Percentiles rank a stretch among this genome's conserved stretches.
These are phyloP conservation scores for Pseudocercospora macadamiae DNA, from an alignment of 2,329 filamentous ascomycete species.

Conservation along the genomic window DNA sequence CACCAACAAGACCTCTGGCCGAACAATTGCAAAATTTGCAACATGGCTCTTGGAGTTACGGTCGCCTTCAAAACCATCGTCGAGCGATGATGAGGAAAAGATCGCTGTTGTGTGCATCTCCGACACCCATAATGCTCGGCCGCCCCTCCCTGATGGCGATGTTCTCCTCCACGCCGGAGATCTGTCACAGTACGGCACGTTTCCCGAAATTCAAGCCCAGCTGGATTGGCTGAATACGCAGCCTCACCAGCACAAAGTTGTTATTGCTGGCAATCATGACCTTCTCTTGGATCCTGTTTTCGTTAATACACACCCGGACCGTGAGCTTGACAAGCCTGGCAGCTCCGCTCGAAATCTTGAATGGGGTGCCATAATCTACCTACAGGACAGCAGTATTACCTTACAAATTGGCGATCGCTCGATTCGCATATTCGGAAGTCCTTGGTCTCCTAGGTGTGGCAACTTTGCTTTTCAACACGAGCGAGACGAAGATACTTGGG, in stretches of 20 bases:
- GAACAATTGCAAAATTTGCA: background rate
- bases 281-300: slow-evolving; percentile 20
- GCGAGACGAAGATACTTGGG: slow-evolving; percentile 30
- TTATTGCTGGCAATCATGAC: slow-evolving; percentile 32
- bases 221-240: slow-evolving; percentile 27
- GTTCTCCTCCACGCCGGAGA: slow-evolving; percentile 33
- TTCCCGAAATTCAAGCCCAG: slow-evolving; percentile 24
- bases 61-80: background rate
- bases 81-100: background rate
- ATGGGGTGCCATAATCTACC: slow-evolving; percentile 42
- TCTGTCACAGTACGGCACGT: slow-evolving; percentile 25
- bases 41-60: background rate
- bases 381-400: slow-evolving; percentile 36
- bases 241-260: slow-evolving; percentile 27
- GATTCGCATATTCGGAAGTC: slow-evolving; percentile 74
- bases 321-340: slow-evolving; percentile 21
- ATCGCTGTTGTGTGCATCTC: slow-evolving; percentile 27
- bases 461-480: slow-evolving; percentile 50
- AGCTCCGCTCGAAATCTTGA: slow-evolving; percentile 25
- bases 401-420: slow-evolving; percentile 59
- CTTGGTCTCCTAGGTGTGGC: slow-evolving; percentile 68
- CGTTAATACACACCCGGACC: background rate
- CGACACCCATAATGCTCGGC: slow-evolving; percentile 34
- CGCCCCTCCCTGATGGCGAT: slow-evolving; percentile 25
- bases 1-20: too few species aligned